Base-by-base conservation (phyloP, 2,329 filamentous ascomycete genomes). In the Lachnellula willkommii region DNA sequence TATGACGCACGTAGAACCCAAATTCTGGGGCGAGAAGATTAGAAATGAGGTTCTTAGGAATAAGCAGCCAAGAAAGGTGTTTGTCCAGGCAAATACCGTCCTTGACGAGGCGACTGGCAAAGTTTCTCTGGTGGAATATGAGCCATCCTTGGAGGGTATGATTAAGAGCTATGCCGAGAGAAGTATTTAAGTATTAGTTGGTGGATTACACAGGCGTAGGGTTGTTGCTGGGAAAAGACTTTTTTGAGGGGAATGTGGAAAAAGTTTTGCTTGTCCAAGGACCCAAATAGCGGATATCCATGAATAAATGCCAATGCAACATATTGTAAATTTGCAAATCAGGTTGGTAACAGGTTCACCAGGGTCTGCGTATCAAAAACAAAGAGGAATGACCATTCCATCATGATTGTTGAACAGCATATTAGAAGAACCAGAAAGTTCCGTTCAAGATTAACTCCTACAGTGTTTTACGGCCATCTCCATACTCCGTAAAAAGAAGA, bases 31-130 rank as follows among this genome's bases (percentile, higher is more conserved):
- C 54, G 84, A 82, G 61, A 87, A 87, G 73, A 83, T 96, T 26
- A 80, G 93, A 55, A 83, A 88, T 47, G 81, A 89, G 58, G 88
- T 93, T 24, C 73, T 93, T 43, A 77, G 79, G 65, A 88, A 89
- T 72, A 90, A 90, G 75, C 87, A 89, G 73, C 88, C 89, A n/a
- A 77, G 88, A 57, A 92, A 92, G 77, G 87, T 96, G 46, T 96
- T 95, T 75, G 90, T 96, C 53, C 92, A 96, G 76, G 90, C 90
- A 57, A 97, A 95, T 72, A 96, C 93, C 0, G 80, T 85, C 55
- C 69, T 94, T 42, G 83, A 87, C 59, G 79, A 83, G 70, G 74
- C 79, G 12, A 82, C 80, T 0, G 89, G 88, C 55, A 81, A 85
- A 70, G 89, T 95, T 32, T 79, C 78, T 14, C 73, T 96, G 72